Evolutionary conservation across 208 protist genomes (phyloP), one percentile per base, ranked within the genome.

Genomic region (Blastocrithidia nonstop): DNA sequence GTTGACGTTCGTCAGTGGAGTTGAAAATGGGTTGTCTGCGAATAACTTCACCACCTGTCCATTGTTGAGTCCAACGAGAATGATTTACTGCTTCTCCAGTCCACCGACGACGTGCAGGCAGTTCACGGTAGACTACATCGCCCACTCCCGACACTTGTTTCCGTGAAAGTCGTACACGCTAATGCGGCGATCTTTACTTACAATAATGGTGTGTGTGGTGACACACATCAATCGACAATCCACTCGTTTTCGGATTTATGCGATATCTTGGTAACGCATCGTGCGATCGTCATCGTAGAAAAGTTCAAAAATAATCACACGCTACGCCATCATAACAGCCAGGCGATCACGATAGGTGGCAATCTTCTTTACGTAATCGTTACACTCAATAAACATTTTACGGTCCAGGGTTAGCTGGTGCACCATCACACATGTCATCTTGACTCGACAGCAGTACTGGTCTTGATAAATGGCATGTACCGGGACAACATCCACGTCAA

Each of bases 11-110:
- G 96, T 51, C n/a, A 98, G 61, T 21, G 66, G 52, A 3, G 80
- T 95, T 1, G 95, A 88, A 44, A 97, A 98, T 7, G 93, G 75
- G 60, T 98, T 98, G 66, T 98, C 88, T 4, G 98, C 57, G 47
- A 98, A 97, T 24, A 98, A 76, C 60, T 96, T 90, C 29, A 95
- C 46, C 7, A 91, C 77, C 24, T 68, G 49, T 16, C 96, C 96
- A 42, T 68, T 90, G 44, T 79, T 77, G 15, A 97, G 73, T 4
- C 95, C 96, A 17, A 98, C 73, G 8, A 98, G 63, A 7, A 98
- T 35, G 23, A 77, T 78, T 57, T 98, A 95, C 20, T 69, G 63
- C 40, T 70, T 80, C 19, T 84, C 71, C 19, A 71, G 74, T 3
- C 94, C 94, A 24, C 94, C 94, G 6, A 91, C 41, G 11, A 96